Conservation (phyloP, 2,329 filamentous ascomycete genomes). For the Rugonectria rugulosa region DNA sequence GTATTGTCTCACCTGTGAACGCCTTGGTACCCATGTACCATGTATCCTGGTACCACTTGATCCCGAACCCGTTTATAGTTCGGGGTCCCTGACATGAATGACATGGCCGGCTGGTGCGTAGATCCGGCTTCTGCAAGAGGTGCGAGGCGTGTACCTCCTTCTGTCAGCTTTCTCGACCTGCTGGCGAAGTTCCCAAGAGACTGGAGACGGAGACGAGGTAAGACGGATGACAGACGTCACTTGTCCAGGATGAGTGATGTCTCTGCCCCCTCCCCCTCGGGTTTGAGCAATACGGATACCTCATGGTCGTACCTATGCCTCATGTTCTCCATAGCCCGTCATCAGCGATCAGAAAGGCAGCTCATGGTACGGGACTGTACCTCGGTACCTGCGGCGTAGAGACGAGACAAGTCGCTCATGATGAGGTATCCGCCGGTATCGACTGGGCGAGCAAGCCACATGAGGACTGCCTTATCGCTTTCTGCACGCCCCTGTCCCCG, state of each 20-base stretch:
- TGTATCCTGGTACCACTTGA: constrained; percentile 9
- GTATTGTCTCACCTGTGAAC: constrained; percentile 15
- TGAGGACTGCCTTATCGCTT: constrained; percentile 23
- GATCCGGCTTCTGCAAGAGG: constrained; percentile 26
- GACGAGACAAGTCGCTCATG: not conserved
- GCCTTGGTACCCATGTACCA: not conserved
- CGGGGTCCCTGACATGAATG: constrained; percentile 31
- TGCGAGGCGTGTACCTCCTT: no score
- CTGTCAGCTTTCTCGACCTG: no score
- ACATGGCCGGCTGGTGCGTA: constrained; percentile 18
- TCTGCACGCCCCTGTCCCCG: constrained; percentile 8
- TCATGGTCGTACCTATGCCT: constrained; percentile 6
- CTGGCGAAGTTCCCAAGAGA: no score
- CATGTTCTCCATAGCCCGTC: constrained; percentile 8
- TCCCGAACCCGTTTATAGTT: constrained; percentile 18
- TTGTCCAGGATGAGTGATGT: constrained; percentile 5
- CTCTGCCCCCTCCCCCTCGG: no score
- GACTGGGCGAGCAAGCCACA: constrained; percentile 17
- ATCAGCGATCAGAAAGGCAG: not conserved
- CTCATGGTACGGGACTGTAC: not conserved
- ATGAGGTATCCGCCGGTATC: constrained; percentile 23
- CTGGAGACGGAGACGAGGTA: not conserved
- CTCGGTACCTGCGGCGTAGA: no score
- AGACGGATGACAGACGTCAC: constrained; percentile 11
- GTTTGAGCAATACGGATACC: constrained; percentile 1